phyloP scores from a whole-genome alignment of 1,139 yeast genomes.

The Diutina sp. region DNA sequence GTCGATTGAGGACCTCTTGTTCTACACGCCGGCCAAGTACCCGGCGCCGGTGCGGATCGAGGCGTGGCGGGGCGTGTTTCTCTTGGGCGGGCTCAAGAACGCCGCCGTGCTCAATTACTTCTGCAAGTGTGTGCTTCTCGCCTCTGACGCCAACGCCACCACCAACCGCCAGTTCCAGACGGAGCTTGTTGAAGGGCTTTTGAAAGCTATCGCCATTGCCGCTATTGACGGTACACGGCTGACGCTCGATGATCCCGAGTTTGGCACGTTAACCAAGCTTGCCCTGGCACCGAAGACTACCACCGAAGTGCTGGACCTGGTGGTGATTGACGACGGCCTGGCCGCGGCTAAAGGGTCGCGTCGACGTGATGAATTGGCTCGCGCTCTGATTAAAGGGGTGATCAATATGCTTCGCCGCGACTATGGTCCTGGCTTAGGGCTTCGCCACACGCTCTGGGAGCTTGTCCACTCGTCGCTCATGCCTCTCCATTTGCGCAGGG shows the following conservation, averaged over 20 bases:
- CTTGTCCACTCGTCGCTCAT: conserved; percentile 50
- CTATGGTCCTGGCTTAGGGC: conserved; percentile 49
- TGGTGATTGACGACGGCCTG: neutral
- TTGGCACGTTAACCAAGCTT: conserved; percentile 22
- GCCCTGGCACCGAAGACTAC: neutral
- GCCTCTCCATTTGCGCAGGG: conserved; percentile 47
- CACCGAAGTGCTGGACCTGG: neutral
- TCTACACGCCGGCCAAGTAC: conserved; percentile 38
- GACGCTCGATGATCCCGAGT: conserved; percentile 46
- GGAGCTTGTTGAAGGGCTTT: conserved; percentile 34
- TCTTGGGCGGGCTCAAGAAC: conserved; percentile 69
- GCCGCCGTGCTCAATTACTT: conserved; percentile 46
- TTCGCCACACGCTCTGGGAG: conserved; percentile 54
- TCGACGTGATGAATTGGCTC: conserved; percentile 30
- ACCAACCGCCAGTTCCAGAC: conserved; percentile 37
- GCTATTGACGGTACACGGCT: conserved; percentile 53
- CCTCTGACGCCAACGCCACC: neutral
- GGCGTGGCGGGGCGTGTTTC: conserved; percentile 59
- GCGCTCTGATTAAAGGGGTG: conserved; percentile 46
- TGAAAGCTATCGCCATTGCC: conserved; percentile 47
- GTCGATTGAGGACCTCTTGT: conserved; percentile 35
- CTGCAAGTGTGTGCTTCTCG: conserved; percentile 45
- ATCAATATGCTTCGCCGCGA: conserved; percentile 55
- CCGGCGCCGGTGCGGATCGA: conserved; percentile 45
- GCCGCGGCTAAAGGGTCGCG: conserved; percentile 12